Evolutionary conservation across 495 filamentous ascomycete species (phyloP), one percentile per base, ranked within the genome.

Genomic region (Aspergillus taichungensis): DNA sequence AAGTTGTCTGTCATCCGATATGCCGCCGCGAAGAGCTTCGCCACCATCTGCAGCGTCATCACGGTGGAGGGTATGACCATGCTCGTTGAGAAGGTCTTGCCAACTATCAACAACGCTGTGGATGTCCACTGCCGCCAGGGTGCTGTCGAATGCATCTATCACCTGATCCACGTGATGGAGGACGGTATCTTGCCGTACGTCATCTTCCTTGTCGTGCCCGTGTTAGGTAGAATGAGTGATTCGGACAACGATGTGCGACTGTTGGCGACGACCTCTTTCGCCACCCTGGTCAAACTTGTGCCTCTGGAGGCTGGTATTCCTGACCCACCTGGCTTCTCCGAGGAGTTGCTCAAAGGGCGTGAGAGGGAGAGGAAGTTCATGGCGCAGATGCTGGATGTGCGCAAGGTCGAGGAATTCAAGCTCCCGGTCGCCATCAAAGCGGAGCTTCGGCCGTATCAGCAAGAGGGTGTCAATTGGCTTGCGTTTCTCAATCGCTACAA

Each of bases 381-480:
- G 62, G 78, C 85, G 2, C 92, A 98, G 63, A 90, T 98, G 72
- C 76, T 98, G 42, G 92, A 98, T 62, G 79, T 84, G 30, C 89
- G 91, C 54, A 97, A 97, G 64, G 87, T 98, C 40, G 92, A 98
- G 60, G 74, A 87, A 1, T 98, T 97, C 63, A 64, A 84, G 42
- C 87, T 98, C 37, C 92, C 94, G 2, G 94, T 98, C 42, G 82
- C 88, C 31, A 98, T 98, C 66, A 97, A 97, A 65, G 94, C 92
- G 0, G 85, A 91, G 42, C 77, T 98, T 14, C 83, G 92, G 50
- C 92, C 89, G 1, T 98, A 98, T 57, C 92, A 98, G 62, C 92
- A 98, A 63, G 92, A 98, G 37, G 92, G 92, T 64, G 90, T 98
- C 63, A 98, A 97, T 59, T 98, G 92, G 92, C 83, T 98, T 37